Evolutionary conservation across 2,329 filamentous ascomycete species (phyloP).

Genomic region (Hawksworthiomyces lignivorus): DNA sequence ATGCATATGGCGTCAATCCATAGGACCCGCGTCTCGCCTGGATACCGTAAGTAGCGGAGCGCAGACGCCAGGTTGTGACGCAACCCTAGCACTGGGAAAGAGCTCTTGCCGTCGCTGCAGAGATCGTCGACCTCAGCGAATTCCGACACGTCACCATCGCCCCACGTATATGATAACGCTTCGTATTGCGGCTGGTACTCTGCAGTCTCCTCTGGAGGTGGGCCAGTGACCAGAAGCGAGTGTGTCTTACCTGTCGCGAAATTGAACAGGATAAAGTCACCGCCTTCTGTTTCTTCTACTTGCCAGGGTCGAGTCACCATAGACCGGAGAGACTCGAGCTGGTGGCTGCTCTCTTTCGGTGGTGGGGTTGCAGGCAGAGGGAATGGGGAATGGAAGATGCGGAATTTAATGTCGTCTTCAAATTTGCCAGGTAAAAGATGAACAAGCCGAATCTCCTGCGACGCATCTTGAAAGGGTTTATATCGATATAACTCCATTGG

Average conservation of each 20-base stretch:
- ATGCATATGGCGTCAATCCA: slow-evolving; percentile 8
- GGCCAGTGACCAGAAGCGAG: background rate
- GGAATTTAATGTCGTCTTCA: background rate
- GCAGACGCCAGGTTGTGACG: too few relatives aligned
- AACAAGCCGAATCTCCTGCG: slow-evolving; percentile 4
- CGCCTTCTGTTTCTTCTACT: slow-evolving; percentile 5
- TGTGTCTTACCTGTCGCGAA: slow-evolving; percentile 1
- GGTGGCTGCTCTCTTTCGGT: too few relatives aligned
- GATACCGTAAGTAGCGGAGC: background rate
- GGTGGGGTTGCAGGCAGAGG: too few relatives aligned
- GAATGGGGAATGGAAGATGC: too few relatives aligned
- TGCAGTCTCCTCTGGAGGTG: too few relatives aligned
- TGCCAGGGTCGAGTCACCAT: slow-evolving; percentile 1
- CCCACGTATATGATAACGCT: too few relatives aligned
- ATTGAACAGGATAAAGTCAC: slow-evolving; percentile 4
- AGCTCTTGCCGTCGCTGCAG: too few relatives aligned
- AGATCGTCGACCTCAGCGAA: too few relatives aligned
- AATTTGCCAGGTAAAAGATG: slow-evolving; percentile 4
- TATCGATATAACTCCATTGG: too few relatives aligned
- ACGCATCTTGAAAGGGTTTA: background rate
- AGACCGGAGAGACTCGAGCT: background rate
- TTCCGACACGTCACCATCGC: too few relatives aligned
- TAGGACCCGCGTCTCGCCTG: background rate
- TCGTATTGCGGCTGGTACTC: too few relatives aligned
- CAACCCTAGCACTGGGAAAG: too few relatives aligned